Percentiles rank a stretch among this genome's conserved stretches.
Conservation (phyloP, 2,329 filamentous ascomycete genomes). For the Pseudogymnoascus sp. region DNA sequence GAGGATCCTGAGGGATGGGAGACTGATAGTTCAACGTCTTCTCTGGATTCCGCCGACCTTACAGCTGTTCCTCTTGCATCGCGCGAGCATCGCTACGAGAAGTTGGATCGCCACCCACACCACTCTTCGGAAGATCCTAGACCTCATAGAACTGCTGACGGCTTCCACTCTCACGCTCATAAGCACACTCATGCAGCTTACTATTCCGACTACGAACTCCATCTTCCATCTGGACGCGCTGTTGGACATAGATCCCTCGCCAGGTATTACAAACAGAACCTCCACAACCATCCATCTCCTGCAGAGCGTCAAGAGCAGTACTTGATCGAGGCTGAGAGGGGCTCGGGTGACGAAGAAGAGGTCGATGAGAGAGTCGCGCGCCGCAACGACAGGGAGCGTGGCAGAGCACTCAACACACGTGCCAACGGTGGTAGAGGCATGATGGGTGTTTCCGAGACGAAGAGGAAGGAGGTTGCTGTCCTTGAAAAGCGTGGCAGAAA, state of each 20-base stretch:
- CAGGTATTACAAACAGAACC: conserved; percentile 87
- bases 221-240: conserved; percentile 81
- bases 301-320: conserved; percentile 67
- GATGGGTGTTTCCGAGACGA: conserved; percentile 66
- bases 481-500: conserved; percentile 64
- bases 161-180: conserved; percentile 77
- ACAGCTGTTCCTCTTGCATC: conserved; percentile 71
- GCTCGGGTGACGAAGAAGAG: conserved; percentile 40
- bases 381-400: conserved; percentile 35
- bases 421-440: conserved; percentile 70
- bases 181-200: conserved; percentile 68
- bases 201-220: conserved; percentile 87
- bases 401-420: conserved; percentile 55
- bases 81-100: conserved; percentile 63
- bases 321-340: conserved; percentile 48
- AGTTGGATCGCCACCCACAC: conserved; percentile 65
- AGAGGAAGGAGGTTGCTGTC: conserved; percentile 60
- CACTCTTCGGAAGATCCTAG: conserved; percentile 66
- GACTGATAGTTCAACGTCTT: conserved; percentile 86
- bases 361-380: conserved; percentile 31
- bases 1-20: conserved; percentile 79
- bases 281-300: conserved; percentile 72
- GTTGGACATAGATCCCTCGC: conserved; percentile 85
- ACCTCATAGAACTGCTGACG: conserved; percentile 66
- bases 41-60: conserved; percentile 77